phyloP scores from a whole-genome alignment of 2,329 filamentous ascomycete species.

The Fusarium sp. region DNA sequence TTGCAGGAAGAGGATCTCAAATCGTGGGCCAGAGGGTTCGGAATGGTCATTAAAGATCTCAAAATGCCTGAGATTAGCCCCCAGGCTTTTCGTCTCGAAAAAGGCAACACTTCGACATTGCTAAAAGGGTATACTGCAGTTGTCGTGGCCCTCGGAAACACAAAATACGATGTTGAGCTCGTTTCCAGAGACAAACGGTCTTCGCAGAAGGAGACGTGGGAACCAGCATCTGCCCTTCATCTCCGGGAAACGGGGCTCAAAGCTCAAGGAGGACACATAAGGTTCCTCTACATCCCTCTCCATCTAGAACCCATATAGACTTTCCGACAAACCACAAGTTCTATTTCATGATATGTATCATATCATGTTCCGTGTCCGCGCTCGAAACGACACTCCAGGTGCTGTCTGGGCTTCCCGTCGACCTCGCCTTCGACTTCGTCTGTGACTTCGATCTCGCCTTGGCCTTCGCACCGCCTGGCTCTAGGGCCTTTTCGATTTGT shows the following conservation, averaged over 20 bases:
- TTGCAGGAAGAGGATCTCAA: constrained; percentile 37
- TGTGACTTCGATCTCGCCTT: constrained; percentile 21
- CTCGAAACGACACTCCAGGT: constrained; percentile 22
- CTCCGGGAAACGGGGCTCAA: constrained; percentile 40
- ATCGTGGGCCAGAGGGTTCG: constrained; percentile 37
- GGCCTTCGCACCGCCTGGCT: constrained; percentile 30
- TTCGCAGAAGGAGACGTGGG: constrained; percentile 36
- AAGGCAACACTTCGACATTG: constrained; percentile 41
- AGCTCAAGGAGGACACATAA: constrained; percentile 40
- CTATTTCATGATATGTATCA: constrained; percentile 45
- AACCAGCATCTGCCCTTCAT: constrained; percentile 38
- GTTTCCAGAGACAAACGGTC: constrained; percentile 39
- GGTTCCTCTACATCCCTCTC: constrained; percentile 42
- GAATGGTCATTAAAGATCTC: constrained; percentile 40
- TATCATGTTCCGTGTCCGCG: constrained; percentile 38
- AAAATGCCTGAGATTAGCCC: constrained; percentile 39
- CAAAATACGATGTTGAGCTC: constrained; percentile 40
- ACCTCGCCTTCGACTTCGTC: constrained; percentile 16
- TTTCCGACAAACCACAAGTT: background rate
- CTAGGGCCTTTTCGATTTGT: constrained; percentile 40
- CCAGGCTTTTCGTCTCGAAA: constrained; percentile 42
- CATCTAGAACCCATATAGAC: constrained; percentile 37
- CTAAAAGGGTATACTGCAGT: constrained; percentile 42
- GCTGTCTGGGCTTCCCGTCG: constrained; percentile 22
- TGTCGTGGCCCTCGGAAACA: constrained; percentile 41